phyloP scores from a whole-genome alignment of 2,329 filamentous ascomycete genomes.

The Plenodomus tracheiphilus region DNA sequence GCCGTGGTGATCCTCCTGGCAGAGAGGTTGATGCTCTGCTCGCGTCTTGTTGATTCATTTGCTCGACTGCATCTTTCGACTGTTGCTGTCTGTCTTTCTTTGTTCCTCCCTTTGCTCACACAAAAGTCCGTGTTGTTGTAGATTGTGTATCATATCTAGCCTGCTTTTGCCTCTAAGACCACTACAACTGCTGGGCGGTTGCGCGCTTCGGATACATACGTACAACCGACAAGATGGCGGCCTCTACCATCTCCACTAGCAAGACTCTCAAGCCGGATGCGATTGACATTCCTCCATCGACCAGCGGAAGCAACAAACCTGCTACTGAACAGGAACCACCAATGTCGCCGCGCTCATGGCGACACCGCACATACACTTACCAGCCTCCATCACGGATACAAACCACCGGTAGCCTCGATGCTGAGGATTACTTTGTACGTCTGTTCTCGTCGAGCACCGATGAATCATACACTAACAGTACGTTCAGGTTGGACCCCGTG shows the following conservation, averaged over 20 bases:
- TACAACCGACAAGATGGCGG: slow-evolving; percentile 25
- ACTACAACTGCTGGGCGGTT: slow-evolving; percentile 40
- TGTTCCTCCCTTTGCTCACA: not conserved
- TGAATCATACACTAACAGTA: slow-evolving; percentile 8
- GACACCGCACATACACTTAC: slow-evolving; percentile 29
- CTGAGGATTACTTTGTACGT: slow-evolving; percentile 65
- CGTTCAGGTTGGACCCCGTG: slow-evolving; percentile 60
- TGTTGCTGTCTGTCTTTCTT: slow-evolving; percentile 4
- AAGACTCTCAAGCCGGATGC: slow-evolving; percentile 35
- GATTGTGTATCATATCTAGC: not conserved
- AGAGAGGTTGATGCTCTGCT: slow-evolving; percentile 1
- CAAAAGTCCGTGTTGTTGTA: slow-evolving; percentile 1
- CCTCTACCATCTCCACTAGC: slow-evolving; percentile 30
- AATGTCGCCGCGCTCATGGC: slow-evolving; percentile 40
- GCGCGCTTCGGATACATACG: slow-evolving; percentile 5
- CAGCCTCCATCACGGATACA: slow-evolving; percentile 33
- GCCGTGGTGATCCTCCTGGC: slow-evolving; percentile 12
- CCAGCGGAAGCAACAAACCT: slow-evolving; percentile 13
- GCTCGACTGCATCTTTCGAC: not conserved
- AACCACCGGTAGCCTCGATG: slow-evolving; percentile 35
- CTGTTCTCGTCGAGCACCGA: slow-evolving; percentile 4
- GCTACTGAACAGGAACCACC: slow-evolving; percentile 20
- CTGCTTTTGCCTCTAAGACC: not conserved
- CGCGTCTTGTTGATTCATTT: slow-evolving; percentile 1
- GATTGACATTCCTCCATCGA: slow-evolving; percentile 34